Base-by-base conservation (phyloP, 768 basidiomycete genomes). In the Tylopilus sp. region DNA sequence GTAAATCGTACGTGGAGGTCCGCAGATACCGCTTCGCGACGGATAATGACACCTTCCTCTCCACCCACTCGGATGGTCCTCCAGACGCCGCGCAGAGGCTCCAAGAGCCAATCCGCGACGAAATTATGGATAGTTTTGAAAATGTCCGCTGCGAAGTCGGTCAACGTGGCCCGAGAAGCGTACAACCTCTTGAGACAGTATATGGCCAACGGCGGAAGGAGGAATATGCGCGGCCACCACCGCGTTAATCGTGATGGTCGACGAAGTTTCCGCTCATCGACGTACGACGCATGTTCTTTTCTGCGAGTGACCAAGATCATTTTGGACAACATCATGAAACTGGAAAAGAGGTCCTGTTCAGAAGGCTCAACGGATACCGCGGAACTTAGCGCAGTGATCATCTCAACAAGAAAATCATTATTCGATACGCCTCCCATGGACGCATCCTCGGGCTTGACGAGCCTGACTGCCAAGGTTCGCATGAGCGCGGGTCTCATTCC, bases 1-100 rank as follows among this genome's bases (percentile, higher is more conserved):
- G 6, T 23, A 48, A 33, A 12, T 64, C 79, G 61, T 63, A 91
- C 91, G 58, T 91, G 82, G 39, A 95, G 66, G 66, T 99, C 95
- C 7, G 93, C 88, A 33, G 79, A 76, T 21, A 99, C 83, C 20
- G 88, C 91, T 59, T 92, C 88, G 51, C 79, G 79, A 50, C 83
- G 82, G 26, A 98, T 80, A 38, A 98, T 83, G 13, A 85, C 75
- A 1, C 83, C 81, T 17, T 79, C 81, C 36, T 88, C 89, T 21
- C 87, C 83, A 7, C 91, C 91, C 4, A 86, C 78, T 44, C 91
- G 76, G 20, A 99, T 81, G 0, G 95, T 98, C 57, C 83, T 82
- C 5, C 90, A 65, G 11, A 98, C 85, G 8, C 83, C 90, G 43
- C 76, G 77, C n/a, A 95, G 61, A 3, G 95, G 95, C 48, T 92